phyloP scores from a whole-genome alignment of 805 yeast genomes.

The Pichia scutulata region DNA sequence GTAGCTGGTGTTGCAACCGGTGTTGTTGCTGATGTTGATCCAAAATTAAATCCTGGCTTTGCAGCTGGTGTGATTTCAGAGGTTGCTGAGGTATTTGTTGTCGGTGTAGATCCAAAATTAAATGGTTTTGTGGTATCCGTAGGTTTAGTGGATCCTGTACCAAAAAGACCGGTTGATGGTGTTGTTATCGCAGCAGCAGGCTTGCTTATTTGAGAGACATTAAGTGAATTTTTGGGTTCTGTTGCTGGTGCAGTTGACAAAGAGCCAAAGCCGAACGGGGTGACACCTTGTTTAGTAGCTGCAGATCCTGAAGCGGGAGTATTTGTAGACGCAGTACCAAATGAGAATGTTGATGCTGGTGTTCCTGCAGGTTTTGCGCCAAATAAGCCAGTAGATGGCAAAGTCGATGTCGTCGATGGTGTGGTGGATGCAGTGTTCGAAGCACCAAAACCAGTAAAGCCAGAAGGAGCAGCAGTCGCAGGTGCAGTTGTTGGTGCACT shows the following conservation, averaged over 20 bases:
- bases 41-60: constrained; percentile 18
- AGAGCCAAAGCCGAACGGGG: constrained; percentile 1
- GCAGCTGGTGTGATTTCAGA: not conserved
- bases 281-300: not conserved
- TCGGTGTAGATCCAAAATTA: constrained; percentile 11
- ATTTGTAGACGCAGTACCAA: not conserved
- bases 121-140: constrained; percentile 1
- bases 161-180: not conserved
- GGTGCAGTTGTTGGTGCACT: not conserved
- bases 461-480: not conserved
- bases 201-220: too few relatives aligned
- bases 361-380: not conserved
- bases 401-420: constrained; percentile 12
- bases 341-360: not conserved
- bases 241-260: not conserved
- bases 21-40: constrained; percentile 13
- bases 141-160: not conserved
- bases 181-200: not conserved
- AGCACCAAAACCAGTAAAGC: constrained; percentile 1
- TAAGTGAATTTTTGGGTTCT: too few relatives aligned
- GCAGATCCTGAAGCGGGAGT: not conserved
- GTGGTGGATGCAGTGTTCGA: constrained; percentile 1
- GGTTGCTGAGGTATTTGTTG: not conserved
- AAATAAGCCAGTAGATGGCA: not conserved
- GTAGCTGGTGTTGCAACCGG: constrained; percentile 13